These are phyloP conservation scores for Eutypella sp. DNA, from an alignment of 2,329 filamentous ascomycete genomes.

Conservation along the genomic window DNA sequence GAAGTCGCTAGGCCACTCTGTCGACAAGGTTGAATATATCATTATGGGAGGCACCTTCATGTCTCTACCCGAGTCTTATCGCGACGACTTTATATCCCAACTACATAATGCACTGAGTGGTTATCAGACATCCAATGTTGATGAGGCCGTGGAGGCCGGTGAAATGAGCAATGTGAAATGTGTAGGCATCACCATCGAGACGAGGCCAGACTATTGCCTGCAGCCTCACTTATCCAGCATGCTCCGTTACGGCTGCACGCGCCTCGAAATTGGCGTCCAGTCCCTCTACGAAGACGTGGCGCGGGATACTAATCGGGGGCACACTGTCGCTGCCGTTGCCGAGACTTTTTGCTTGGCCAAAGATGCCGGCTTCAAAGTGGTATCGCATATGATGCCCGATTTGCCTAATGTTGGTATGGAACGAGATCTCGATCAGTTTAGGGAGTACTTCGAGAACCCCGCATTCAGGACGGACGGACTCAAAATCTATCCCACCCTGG, in stretches of 20 bases:
- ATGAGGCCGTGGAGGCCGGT: constrained; percentile 89
- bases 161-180: constrained; percentile 98
- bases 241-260: constrained; percentile 95
- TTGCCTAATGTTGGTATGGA: constrained; percentile 98
- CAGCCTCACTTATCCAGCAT: constrained; percentile 94
- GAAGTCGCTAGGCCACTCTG: constrained; percentile 89
- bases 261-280: constrained; percentile 91
- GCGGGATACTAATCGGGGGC: constrained; percentile 93
- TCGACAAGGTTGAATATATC: constrained; percentile 99
- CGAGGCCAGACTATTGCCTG: constrained; percentile 91
- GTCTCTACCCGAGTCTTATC: constrained; percentile 84
- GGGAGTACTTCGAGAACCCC: constrained; percentile 96
- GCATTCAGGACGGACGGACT: constrained; percentile 93
- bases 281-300: constrained; percentile 97
- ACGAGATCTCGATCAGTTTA: constrained; percentile 91
- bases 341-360: constrained; percentile 98
- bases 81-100: constrained; percentile 90
- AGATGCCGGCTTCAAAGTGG: constrained; percentile 97
- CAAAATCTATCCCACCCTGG: constrained; percentile 96
- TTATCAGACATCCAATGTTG: constrained; percentile 89
- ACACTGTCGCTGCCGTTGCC: constrained; percentile 90
- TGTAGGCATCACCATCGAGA: constrained; percentile 98
- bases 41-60: constrained; percentile 99
- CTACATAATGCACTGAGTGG: constrained; percentile 95
- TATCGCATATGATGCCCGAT: constrained; percentile 99